Percentiles rank a stretch among this genome's conserved stretches.
Conservation (phyloP, 345 rosid genomes). For the Melastoma malabathricum region DNA sequence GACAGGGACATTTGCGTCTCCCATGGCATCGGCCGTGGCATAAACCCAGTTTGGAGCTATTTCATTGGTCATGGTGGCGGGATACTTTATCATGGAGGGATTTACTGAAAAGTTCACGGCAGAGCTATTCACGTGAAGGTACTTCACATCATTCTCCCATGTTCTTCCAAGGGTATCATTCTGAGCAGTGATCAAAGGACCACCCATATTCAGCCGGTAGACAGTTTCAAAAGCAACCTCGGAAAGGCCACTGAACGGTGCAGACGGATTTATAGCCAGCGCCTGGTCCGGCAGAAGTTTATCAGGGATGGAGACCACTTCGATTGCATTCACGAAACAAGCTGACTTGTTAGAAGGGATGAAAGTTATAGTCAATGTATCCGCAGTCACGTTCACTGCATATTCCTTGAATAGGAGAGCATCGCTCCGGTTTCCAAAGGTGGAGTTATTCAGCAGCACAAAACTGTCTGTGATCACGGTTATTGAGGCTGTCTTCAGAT, state of each 20-base stretch:
- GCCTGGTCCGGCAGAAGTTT: slow-evolving; percentile 70
- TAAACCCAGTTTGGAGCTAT: slow-evolving; percentile 88
- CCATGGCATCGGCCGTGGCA: slow-evolving; percentile 84
- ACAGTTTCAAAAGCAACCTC: slow-evolving; percentile 67
- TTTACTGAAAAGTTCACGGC: slow-evolving; percentile 48
- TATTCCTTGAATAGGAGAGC: slow-evolving; percentile 81
- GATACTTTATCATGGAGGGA: slow-evolving; percentile 56
- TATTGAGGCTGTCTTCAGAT: slow-evolving; percentile 45
- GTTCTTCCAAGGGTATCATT: slow-evolving; percentile 86
- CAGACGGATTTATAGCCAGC: slow-evolving; percentile 42
- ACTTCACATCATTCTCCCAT: slow-evolving; percentile 77
- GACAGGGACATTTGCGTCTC: slow-evolving; percentile 53
- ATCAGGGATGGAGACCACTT: slow-evolving; percentile 79
- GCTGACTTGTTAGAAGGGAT: slow-evolving; percentile 64
- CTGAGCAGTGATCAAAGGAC: slow-evolving; percentile 70
- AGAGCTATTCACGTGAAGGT: slow-evolving; percentile 80
- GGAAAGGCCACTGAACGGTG: slow-evolving; percentile 52
- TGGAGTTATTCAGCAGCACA: slow-evolving; percentile 81
- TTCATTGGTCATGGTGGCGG: slow-evolving; percentile 32
- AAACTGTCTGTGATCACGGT: slow-evolving; percentile 61
- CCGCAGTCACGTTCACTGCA: slow-evolving; percentile 66
- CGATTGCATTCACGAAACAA: slow-evolving; percentile 83
- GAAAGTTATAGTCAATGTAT: slow-evolving; percentile 47
- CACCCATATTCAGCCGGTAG: slow-evolving; percentile 86
- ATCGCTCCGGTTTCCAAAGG: slow-evolving; percentile 45